Evolutionary conservation across 2,329 filamentous ascomycete species (phyloP).

Genomic region (Fusarium sororula): DNA sequence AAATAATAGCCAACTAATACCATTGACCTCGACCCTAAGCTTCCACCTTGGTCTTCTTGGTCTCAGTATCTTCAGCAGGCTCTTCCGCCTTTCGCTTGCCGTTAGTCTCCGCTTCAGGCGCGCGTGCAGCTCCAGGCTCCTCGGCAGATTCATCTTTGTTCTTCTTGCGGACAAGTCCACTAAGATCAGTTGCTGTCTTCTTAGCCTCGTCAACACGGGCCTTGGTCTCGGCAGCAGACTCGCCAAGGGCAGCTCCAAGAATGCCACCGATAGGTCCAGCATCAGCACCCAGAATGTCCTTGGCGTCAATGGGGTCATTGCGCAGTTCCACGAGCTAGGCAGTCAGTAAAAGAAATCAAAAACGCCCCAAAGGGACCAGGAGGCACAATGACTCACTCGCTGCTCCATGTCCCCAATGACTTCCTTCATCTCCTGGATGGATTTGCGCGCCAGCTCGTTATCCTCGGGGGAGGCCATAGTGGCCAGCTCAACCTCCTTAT

Average conservation of each 20-base stretch:
- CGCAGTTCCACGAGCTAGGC: constrained; percentile 74
- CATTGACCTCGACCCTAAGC: constrained; percentile 19
- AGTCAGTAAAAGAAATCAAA: neutral
- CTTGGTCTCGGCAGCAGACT: constrained; percentile 67
- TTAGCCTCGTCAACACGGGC: constrained; percentile 77
- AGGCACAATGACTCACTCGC: constrained; percentile 61
- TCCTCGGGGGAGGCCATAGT: constrained; percentile 72
- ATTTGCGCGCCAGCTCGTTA: constrained; percentile 68
- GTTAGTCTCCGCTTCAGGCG: constrained; percentile 49
- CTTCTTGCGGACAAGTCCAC: constrained; percentile 78
- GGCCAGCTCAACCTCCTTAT: constrained; percentile 73
- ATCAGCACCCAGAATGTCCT: constrained; percentile 50
- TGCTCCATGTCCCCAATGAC: constrained; percentile 83
- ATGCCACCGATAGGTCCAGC: constrained; percentile 64
- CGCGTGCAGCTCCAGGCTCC: constrained; percentile 34
- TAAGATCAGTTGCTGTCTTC: constrained; percentile 77
- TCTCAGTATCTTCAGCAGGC: constrained; percentile 39
- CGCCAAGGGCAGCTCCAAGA: constrained; percentile 70
- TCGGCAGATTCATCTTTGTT: constrained; percentile 48
- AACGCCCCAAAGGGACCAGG: neutral
- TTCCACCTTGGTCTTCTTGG: constrained; percentile 51
- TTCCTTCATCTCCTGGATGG: constrained; percentile 78
- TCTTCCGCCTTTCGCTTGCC: constrained; percentile 50
- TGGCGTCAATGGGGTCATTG: constrained; percentile 61
- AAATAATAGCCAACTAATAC: neutral